A percentile compares a stretch with the other conserved stretches of the same genome.
Evolutionary conservation across 371 early-diverging fungal genomes (phyloP).

Genomic region (Amoeboaphelidium protococcarum): DNA sequence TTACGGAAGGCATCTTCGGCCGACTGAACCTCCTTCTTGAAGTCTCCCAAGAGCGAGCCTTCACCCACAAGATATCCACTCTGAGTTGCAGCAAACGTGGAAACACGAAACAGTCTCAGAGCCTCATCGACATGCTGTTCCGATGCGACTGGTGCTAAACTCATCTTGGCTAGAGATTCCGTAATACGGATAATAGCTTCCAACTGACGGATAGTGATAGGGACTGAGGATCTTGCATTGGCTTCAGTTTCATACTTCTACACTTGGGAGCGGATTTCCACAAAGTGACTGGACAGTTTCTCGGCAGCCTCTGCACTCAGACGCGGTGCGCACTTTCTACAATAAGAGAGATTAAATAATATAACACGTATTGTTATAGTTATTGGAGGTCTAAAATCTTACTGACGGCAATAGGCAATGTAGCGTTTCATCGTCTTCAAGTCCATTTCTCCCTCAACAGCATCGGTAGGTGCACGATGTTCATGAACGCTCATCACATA

Average conservation of each 20-base stretch:
- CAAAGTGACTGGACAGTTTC: slow-evolving; percentile 80
- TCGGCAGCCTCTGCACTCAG: slow-evolving; percentile 41
- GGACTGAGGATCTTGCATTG: slow-evolving; percentile 59
- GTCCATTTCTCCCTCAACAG: slow-evolving; percentile 43
- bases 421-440: slow-evolving; percentile 77
- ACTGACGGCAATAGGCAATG: slow-evolving; percentile 76
- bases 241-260: slow-evolving; percentile 45
- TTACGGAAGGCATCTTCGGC: slow-evolving; percentile 8
- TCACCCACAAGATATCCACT: slow-evolving; percentile 18
- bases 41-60: slow-evolving; percentile 10
- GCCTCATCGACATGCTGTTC: slow-evolving; percentile 95
- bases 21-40: slow-evolving; percentile 6
- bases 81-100: slow-evolving; percentile 79
- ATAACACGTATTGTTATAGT: background rate
- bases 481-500: slow-evolving; percentile 81
- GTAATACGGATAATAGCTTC: slow-evolving; percentile 97
- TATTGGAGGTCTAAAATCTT: slow-evolving; percentile 7
- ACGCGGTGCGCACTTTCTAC: background rate
- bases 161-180: slow-evolving; percentile 96
- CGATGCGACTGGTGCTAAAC: slow-evolving; percentile 60
- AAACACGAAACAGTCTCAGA: slow-evolving; percentile 85
- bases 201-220: slow-evolving; percentile 96
- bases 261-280: slow-evolving; percentile 66
- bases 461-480: slow-evolving; percentile 28
- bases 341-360: background rate